Evolutionary conservation across 495 filamentous ascomycete genomes (phyloP), one percentile per base, ranked within the genome.

Genomic region (Glonium stellatum): DNA sequence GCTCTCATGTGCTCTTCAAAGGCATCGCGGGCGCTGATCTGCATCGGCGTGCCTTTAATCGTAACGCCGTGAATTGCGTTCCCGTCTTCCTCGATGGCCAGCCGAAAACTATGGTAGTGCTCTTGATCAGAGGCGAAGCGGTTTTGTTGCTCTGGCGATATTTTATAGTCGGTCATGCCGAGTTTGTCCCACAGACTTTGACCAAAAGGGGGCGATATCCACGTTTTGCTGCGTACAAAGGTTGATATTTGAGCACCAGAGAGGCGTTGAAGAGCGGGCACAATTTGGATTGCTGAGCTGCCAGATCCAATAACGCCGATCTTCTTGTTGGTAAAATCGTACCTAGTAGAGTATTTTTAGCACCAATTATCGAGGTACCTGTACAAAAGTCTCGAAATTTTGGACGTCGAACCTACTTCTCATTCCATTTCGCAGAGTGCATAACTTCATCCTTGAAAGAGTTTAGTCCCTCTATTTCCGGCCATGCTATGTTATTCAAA

Each of bases 251-350:
- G 37, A 13, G 68, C 62, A 15, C 60, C 60, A 4, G 65, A 49
- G 5, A 69, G 31, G n/a, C 64, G 57, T 48, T 71, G 70, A 2
- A 72, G 62, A 18, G 62, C 62, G 31, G 70, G 70, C 1, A 72
- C 62, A 59, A 72, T 71, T 58, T 74, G 72, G 37, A 74, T 74
- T 0, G 69, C 66, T 31, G 69, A 70, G 34, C 62, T 67, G 2
- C 72, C 70, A 18, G 60, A 59, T 15, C 72, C 72, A 48, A 74
- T 74, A 19, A 74, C 63, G 4, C 59, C 72, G 12, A 74, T 64
- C 15, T 70, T 59, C 53, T 74, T 74, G 60, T 68, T 62, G n/a
- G 44, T 53, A 53, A 69, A 74, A 37, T 72, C 67, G 63, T 69
- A 72, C 18, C 62, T 67, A 27, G 10, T 41, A 13, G 31, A 55